phyloP scores from a whole-genome alignment of 768 basidiomycete genomes.

The Porphyrellus cyaneotinctus region DNA sequence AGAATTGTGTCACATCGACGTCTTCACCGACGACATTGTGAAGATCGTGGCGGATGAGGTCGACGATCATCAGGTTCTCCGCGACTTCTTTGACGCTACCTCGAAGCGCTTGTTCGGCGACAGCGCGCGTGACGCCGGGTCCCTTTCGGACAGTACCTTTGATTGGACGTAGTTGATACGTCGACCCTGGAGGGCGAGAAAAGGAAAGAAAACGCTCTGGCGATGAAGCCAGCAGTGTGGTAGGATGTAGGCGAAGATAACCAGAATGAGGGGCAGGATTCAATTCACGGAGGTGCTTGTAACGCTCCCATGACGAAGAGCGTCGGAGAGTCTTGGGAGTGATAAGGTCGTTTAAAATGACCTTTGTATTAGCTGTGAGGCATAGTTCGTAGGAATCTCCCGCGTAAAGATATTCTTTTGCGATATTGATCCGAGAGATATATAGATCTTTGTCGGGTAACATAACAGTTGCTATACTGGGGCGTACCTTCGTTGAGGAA shows the following conservation, averaged over 20 bases:
- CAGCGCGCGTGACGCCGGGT: conserved; percentile 56
- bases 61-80: conserved; percentile 98
- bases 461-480: conserved; percentile 33
- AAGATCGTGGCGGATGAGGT: conserved; percentile 90
- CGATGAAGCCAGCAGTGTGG: conserved; percentile 78
- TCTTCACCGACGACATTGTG: conserved; percentile 78
- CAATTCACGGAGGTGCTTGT: conserved; percentile 60
- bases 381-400: conserved; percentile 96
- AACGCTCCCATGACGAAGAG: conserved; percentile 63
- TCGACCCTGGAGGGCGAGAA: conserved; percentile 56
- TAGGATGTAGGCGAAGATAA: conserved; percentile 72
- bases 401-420: conserved; percentile 69
- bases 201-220: conserved; percentile 90
- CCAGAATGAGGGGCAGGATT: conserved; percentile 92
- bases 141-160: conserved; percentile 86
- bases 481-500: conserved; percentile 26
- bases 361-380: conserved; percentile 68
- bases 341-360: conserved; percentile 42
- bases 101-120: conserved; percentile 58
- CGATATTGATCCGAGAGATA: conserved; percentile 60
- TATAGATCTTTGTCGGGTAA: conserved; percentile 61
- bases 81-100: conserved; percentile 86
- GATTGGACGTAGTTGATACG: conserved; percentile 87
- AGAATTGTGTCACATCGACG: conserved; percentile 82
- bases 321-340: conserved; percentile 9